A percentile compares a stretch with the other conserved stretches of the same genome.
phyloP scores from a whole-genome alignment of 2,329 filamentous ascomycete species.

The Diaporthe amygdali region DNA sequence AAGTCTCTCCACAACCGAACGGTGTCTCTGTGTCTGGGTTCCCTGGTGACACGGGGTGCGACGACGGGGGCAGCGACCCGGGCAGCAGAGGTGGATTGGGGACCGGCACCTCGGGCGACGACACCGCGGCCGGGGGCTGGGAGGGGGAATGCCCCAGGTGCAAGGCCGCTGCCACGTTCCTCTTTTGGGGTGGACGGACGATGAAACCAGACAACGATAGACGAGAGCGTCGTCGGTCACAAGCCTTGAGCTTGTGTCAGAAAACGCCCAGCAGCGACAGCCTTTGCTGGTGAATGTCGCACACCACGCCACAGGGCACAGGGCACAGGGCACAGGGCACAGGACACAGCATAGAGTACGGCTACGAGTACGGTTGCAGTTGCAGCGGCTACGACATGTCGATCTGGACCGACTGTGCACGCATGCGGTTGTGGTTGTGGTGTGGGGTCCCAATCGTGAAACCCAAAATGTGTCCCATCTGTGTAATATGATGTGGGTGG shows the following conservation, averaged over 20 bases:
- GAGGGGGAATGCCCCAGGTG: background rate
- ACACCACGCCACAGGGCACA: background rate
- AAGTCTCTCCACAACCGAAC: slow-evolving; percentile 11
- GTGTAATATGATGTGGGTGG: slow-evolving; percentile 5
- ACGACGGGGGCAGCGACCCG: slow-evolving; percentile 6
- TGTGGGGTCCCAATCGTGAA: slow-evolving; percentile 24
- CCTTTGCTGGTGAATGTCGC: background rate
- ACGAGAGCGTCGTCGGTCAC: slow-evolving; percentile 7
- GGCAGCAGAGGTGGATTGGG: background rate
- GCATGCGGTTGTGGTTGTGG: background rate
- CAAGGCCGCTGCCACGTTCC: slow-evolving; percentile 6
- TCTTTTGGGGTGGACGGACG: background rate
- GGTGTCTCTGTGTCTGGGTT: slow-evolving; percentile 1
- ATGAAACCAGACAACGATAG: slow-evolving; percentile 22
- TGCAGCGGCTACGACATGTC: slow-evolving; percentile 13
- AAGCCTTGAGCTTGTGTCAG: slow-evolving; percentile 18
- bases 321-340: background rate
- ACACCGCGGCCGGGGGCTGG: background rate
- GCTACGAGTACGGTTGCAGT: background rate
- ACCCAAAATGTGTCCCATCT: slow-evolving; percentile 21
- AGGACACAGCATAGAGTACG: background rate
- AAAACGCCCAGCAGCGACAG: background rate
- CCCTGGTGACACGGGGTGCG: background rate
- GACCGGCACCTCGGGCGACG: slow-evolving; percentile 8
- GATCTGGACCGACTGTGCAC: slow-evolving; percentile 17